Percentiles rank a stretch among this genome's conserved stretches.
These are phyloP conservation scores for Penicillium sp. DNA, from an alignment of 2,329 filamentous ascomycete genomes.

Conservation along the genomic window DNA sequence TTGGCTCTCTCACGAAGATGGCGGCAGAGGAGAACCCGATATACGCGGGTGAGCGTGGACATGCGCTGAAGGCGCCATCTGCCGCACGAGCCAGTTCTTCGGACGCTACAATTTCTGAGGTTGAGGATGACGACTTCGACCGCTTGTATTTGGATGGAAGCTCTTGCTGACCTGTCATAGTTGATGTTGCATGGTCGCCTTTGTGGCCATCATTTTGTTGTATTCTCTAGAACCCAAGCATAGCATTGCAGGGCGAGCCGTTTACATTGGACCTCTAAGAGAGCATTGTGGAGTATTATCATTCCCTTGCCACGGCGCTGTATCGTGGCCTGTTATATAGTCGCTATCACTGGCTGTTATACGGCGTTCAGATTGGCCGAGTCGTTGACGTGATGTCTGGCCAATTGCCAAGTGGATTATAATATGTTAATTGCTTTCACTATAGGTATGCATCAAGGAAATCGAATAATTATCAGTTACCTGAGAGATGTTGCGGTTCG, in stretches of 20 bases:
- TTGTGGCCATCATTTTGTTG: constrained; percentile 4
- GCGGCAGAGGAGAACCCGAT: constrained; percentile 29
- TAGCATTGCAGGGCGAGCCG: not conserved
- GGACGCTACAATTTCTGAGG: constrained; percentile 41
- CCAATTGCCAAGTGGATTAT: constrained; percentile 2
- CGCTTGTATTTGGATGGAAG: constrained; percentile 38
- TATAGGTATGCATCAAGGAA: constrained; percentile 10
- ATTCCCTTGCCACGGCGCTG: constrained; percentile 6
- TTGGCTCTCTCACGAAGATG: constrained; percentile 31
- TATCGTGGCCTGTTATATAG: constrained; percentile 15
- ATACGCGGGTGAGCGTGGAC: constrained; percentile 24
- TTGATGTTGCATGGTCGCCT: not conserved
- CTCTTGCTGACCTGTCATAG: constrained; percentile 26
- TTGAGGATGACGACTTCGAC: constrained; percentile 39
- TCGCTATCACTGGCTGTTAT: constrained; percentile 13
- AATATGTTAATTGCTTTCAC: constrained; percentile 1
- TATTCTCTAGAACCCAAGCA: constrained; percentile 10
- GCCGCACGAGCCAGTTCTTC: constrained; percentile 32
- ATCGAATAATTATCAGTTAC: not conserved
- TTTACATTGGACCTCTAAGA: constrained; percentile 11
- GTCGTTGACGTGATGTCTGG: not conserved
- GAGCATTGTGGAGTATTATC: not conserved
- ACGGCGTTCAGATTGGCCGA: constrained; percentile 11
- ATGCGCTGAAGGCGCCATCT: constrained; percentile 24
- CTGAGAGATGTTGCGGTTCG: not conserved